These are phyloP conservation scores for Bondarzewia mesenterica DNA, from an alignment of 1,284 basidiomycete species.

Conservation along the genomic window DNA sequence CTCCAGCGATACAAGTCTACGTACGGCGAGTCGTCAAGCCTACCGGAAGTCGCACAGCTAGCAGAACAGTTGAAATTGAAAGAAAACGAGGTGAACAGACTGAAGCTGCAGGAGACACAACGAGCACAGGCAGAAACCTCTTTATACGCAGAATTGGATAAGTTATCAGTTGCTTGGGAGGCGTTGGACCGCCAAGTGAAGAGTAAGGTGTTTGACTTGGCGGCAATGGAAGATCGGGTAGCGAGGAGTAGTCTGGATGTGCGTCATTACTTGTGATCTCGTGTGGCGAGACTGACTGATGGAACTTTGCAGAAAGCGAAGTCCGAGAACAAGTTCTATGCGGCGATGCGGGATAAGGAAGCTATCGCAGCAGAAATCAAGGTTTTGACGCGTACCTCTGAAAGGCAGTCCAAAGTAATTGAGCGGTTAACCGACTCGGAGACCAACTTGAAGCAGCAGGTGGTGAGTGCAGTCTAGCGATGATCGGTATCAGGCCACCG, in stretches of 20 bases:
- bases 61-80: constrained; percentile 50
- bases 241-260: constrained; percentile 60
- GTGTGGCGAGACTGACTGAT: neutral
- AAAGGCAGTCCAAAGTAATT: neutral
- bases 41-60: constrained; percentile 44
- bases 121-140: constrained; percentile 64
- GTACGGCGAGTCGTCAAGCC: constrained; percentile 44
- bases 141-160: constrained; percentile 82
- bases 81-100: constrained; percentile 50
- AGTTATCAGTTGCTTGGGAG: constrained; percentile 84
- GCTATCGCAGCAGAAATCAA: neutral
- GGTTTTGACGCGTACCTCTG: neutral
- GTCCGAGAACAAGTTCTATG: constrained; percentile 1
- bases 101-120: constrained; percentile 50
- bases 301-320: constrained; percentile 64
- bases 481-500: too few species aligned
- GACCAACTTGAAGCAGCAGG: neutral
- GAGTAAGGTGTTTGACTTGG: constrained; percentile 79
- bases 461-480: too few species aligned
- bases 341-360: neutral
- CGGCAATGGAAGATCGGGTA: constrained; percentile 71
- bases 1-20: constrained; percentile 55
- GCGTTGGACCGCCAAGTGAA: constrained; percentile 77
- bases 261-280: constrained; percentile 13
- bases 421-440: neutral